These are phyloP conservation scores for Penicillium ucsense DNA, from an alignment of 495 filamentous ascomycete species.

Conservation along the genomic window DNA sequence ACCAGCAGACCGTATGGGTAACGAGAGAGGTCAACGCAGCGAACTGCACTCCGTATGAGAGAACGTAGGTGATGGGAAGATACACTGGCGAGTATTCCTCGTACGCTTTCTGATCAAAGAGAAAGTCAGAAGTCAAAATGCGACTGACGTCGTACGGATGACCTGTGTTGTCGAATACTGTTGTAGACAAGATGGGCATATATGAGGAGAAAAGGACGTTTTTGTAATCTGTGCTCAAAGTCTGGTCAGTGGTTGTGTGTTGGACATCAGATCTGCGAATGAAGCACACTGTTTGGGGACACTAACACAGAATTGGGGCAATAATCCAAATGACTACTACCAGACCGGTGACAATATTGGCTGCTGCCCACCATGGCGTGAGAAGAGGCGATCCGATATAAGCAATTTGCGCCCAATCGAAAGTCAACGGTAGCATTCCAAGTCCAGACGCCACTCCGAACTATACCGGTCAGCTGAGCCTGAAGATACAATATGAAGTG, in stretches of 20 bases:
- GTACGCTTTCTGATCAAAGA: conserved; percentile 67
- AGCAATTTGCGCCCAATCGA: conserved; percentile 87
- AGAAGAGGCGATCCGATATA: conserved; percentile 80
- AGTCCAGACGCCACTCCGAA: conserved; percentile 80
- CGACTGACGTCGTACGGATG: conserved; percentile 68
- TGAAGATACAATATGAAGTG: background rate
- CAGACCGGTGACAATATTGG: conserved; percentile 75
- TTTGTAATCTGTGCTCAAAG: conserved; percentile 45
- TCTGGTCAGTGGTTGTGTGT: background rate
- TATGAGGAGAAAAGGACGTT: conserved; percentile 70
- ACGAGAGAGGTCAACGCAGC: conserved; percentile 58
- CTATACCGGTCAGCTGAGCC: conserved; percentile 5
- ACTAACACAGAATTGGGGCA: conserved; percentile 53
- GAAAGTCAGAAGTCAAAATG: conserved; percentile 62
- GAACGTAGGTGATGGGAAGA: conserved; percentile 71
- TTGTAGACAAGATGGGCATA: conserved; percentile 68
- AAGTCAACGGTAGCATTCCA: conserved; percentile 75
- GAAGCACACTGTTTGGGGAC: background rate
- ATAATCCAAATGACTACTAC: conserved; percentile 76
- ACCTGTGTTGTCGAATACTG: conserved; percentile 69
- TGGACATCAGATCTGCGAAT: background rate
- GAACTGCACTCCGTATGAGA: conserved; percentile 77
- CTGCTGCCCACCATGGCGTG: conserved; percentile 80
- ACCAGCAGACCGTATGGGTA: conserved; percentile 18
- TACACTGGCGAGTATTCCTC: conserved; percentile 71